These are phyloP conservation scores for Phytophthora cryptogea DNA, from an alignment of 352 stramenopile species.

Conservation along the genomic window DNA sequence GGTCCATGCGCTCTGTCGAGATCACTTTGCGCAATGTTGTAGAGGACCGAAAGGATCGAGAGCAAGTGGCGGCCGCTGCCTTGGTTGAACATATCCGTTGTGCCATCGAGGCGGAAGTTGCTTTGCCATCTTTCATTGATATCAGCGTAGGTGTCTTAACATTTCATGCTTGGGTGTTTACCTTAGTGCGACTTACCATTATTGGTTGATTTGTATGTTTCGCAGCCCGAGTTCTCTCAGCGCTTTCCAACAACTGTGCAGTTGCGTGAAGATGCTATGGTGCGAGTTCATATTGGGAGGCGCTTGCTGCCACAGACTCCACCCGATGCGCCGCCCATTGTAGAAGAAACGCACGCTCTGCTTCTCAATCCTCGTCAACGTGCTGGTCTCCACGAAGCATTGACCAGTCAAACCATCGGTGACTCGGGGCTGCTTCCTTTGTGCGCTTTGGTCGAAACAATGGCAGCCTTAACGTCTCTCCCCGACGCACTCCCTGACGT, in stretches of 20 bases:
- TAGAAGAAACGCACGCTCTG: slow-evolving; percentile 52
- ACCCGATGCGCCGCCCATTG: slow-evolving; percentile 38
- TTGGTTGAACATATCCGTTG: slow-evolving; percentile 55
- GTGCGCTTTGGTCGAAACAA: slow-evolving; percentile 36
- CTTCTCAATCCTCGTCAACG: slow-evolving; percentile 54
- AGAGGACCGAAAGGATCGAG: slow-evolving; percentile 43
- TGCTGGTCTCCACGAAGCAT: slow-evolving; percentile 23
- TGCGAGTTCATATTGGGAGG: slow-evolving; percentile 37
- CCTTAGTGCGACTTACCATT: slow-evolving; percentile 1
- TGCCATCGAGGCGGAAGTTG: slow-evolving; percentile 62
- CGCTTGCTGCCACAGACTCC: slow-evolving; percentile 42
- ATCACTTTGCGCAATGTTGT: slow-evolving; percentile 48
- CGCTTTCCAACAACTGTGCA: slow-evolving; percentile 64
- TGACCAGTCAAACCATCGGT: slow-evolving; percentile 21
- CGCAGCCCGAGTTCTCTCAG: slow-evolving; percentile 52
- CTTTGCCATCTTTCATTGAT: slow-evolving; percentile 65
- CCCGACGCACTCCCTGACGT: slow-evolving; percentile 43
- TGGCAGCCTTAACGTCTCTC: slow-evolving; percentile 38
- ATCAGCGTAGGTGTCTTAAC: slow-evolving; percentile 43
- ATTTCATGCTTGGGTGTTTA: background rate
- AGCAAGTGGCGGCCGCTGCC: slow-evolving; percentile 50
- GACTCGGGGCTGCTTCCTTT: slow-evolving; percentile 32
- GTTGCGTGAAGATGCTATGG: slow-evolving; percentile 58
- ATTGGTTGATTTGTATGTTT: slow-evolving; percentile 4
- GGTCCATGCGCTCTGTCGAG: slow-evolving; percentile 55